Evolutionary conservation across 2,329 filamentous ascomycete genomes (phyloP).

Genomic region (Eutypa lata): DNA sequence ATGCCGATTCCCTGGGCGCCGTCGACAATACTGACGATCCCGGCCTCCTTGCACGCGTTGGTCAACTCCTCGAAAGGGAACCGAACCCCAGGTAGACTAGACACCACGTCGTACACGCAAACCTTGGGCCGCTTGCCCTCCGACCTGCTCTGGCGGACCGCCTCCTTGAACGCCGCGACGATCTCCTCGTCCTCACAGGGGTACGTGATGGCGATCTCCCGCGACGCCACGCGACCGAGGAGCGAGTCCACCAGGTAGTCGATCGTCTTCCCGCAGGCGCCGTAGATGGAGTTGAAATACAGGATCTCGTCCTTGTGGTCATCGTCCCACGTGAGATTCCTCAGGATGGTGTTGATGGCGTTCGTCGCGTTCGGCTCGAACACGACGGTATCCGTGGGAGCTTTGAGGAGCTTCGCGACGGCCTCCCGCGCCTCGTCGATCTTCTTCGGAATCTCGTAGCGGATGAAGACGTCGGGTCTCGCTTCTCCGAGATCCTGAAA

Average conservation of each 20-base stretch:
- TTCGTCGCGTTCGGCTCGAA: conserved; percentile 80
- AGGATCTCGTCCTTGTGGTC: conserved; percentile 77
- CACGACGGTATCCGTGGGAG: conserved; percentile 63
- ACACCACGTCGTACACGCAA: conserved; percentile 77
- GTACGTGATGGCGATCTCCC: conserved; percentile 61
- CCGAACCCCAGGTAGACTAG: conserved; percentile 72
- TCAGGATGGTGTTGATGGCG: conserved; percentile 75
- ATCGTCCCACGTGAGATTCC: conserved; percentile 64
- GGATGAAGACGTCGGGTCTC: conserved; percentile 72
- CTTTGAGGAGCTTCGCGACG: conserved; percentile 64
- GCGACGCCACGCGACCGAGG: conserved; percentile 37
- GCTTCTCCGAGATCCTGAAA: conserved; percentile 67
- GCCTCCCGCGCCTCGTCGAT: conserved; percentile 64
- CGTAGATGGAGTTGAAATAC: conserved; percentile 77
- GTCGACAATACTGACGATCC: conserved; percentile 73
- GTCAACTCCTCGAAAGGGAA: conserved; percentile 74
- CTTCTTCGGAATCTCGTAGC: conserved; percentile 60
- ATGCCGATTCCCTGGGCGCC: conserved; percentile 84
- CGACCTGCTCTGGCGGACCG: conserved; percentile 49
- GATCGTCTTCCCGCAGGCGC: conserved; percentile 71
- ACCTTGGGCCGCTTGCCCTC: conserved; percentile 63
- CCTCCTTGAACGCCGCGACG: conserved; percentile 55
- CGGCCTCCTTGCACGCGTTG: conserved; percentile 60
- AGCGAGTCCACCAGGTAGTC: conserved; percentile 68
- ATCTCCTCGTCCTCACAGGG: conserved; percentile 70